phyloP scores from a whole-genome alignment of 306 rosid genomes.

The Pyrus pyrifolia region DNA sequence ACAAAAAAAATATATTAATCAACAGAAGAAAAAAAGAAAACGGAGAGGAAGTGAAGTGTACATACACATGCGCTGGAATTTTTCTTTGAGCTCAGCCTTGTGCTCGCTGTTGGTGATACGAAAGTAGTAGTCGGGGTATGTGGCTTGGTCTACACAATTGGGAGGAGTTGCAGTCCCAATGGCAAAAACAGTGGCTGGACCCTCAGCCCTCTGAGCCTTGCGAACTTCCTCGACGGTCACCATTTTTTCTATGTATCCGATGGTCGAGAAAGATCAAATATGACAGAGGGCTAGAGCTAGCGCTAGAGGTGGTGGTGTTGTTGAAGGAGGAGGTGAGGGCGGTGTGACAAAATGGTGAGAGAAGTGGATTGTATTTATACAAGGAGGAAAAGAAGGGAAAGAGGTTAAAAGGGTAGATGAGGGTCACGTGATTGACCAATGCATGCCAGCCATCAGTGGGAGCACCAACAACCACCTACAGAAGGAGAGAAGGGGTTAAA shows the following conservation, averaged over 20 bases:
- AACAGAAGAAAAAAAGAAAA: neutral
- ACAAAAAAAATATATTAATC: neutral
- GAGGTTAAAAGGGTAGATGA: too few relatives aligned
- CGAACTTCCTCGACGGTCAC: slow-evolving; percentile 18
- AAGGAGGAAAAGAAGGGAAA: too few relatives aligned
- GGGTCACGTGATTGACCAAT: too few relatives aligned
- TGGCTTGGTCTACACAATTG: slow-evolving; percentile 9
- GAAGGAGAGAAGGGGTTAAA: too few relatives aligned
- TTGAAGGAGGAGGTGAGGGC: too few relatives aligned
- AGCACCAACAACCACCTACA: too few relatives aligned
- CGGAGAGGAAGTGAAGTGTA: neutral
- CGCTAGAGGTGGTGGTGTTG: too few relatives aligned
- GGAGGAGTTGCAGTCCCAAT: slow-evolving; percentile 31
- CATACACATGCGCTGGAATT: slow-evolving; percentile 32
- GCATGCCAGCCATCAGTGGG: too few relatives aligned
- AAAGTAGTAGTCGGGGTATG: slow-evolving; percentile 27
- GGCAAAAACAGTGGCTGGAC: slow-evolving; percentile 22
- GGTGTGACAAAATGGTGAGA: too few relatives aligned
- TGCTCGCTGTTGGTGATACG: slow-evolving; percentile 25
- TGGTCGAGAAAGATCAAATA: neutral
- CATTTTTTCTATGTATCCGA: neutral
- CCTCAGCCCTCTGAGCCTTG: slow-evolving; percentile 17
- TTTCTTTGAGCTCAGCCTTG: slow-evolving; percentile 26
- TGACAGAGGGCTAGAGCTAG: too few relatives aligned
- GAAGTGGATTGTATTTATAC: too few relatives aligned